phyloP scores from a whole-genome alignment of 305 asterid genomes.

The Galium porrigens region DNA sequence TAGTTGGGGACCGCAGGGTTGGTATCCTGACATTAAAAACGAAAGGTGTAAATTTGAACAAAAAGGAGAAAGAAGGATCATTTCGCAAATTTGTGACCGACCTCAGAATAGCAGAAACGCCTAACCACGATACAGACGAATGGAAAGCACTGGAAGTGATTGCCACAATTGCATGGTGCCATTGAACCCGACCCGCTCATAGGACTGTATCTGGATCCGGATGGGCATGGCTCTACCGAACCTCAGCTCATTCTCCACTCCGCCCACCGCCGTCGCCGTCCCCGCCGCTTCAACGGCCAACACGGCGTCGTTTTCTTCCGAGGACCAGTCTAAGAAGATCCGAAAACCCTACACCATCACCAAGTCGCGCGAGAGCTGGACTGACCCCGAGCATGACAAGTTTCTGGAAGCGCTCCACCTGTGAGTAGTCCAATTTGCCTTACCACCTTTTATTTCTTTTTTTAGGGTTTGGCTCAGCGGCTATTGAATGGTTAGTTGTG shows the following conservation, averaged over 20 bases:
- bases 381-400: constrained; percentile 90
- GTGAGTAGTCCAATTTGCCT: constrained; percentile 32
- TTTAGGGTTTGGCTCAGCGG: constrained; percentile 17
- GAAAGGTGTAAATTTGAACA: not conserved
- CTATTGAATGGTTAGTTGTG: not conserved
- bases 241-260: constrained; percentile 40
- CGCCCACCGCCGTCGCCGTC: constrained; percentile 22
- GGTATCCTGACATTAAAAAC: not conserved
- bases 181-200: constrained; percentile 29
- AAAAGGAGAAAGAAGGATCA: not conserved
- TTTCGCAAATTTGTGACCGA: not conserved
- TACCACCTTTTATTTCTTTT: not conserved
- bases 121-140: not conserved
- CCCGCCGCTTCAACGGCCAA: constrained; percentile 16
- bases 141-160: not conserved
- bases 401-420: constrained; percentile 81
- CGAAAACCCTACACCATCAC: constrained; percentile 75
- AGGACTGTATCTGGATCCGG: constrained; percentile 35
- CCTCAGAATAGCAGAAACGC: constrained; percentile 1
- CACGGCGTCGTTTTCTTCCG: constrained; percentile 27
- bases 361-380: constrained; percentile 88
- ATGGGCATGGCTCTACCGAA: constrained; percentile 61
- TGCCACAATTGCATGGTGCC: constrained; percentile 9
- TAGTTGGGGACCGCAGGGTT: not conserved
- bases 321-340: constrained; percentile 53